Conservation (phyloP, 257 asterid genomes). For the Galeopsis tetrahit region DNA sequence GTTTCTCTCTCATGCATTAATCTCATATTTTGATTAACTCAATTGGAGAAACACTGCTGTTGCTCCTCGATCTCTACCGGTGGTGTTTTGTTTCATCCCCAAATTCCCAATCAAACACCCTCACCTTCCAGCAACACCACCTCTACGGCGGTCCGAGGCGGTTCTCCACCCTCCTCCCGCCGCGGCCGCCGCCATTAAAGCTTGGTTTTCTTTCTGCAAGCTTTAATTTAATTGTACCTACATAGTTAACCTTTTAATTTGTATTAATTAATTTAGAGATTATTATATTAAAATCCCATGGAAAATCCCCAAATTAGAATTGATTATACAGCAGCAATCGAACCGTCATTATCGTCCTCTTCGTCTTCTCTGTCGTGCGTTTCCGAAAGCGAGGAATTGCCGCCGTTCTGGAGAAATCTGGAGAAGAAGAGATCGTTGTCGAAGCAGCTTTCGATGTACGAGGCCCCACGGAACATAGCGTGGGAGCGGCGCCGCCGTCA, state of each 20-base stretch:
- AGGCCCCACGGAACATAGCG: constrained; percentile 67
- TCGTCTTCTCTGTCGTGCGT: constrained; percentile 39
- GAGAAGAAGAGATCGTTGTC: constrained; percentile 46
- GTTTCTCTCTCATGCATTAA: constrained; percentile 25
- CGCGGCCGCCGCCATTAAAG: constrained; percentile 44
- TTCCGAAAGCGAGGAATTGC: constrained; percentile 59
- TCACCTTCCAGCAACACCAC: not conserved
- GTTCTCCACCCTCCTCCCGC: constrained; percentile 48
- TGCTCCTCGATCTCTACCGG: constrained; percentile 14
- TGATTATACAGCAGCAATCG: not conserved
- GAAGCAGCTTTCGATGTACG: constrained; percentile 70
- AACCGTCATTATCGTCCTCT: not conserved
- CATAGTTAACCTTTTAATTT: not conserved
- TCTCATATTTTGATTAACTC: constrained; percentile 28
- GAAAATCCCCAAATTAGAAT: constrained; percentile 30
- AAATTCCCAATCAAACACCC: not conserved
- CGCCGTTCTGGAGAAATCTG: constrained; percentile 60
- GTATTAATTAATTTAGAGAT: not conserved
- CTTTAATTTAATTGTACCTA: not conserved
- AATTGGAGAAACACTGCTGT: not conserved
- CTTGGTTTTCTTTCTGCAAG: not conserved
- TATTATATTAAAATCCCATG: constrained; percentile 8
- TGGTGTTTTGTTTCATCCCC: constrained; percentile 33
- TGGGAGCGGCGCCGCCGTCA: constrained; percentile 84
- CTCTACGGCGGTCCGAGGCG: constrained; percentile 67